Conservation (phyloP, 768 basidiomycete species). For the Suillus subluteus region DNA sequence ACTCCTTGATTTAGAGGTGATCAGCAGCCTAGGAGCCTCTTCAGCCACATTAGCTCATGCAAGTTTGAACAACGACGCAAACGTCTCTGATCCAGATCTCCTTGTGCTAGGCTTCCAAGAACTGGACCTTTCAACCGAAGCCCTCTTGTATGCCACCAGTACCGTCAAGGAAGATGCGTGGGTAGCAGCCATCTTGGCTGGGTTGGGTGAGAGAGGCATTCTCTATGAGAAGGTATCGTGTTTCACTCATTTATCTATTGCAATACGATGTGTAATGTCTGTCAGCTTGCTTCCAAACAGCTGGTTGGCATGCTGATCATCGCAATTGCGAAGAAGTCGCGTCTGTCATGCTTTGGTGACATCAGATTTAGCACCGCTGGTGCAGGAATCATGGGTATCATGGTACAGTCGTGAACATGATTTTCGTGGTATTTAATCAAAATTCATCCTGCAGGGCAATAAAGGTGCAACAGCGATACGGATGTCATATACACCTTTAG, state of each 20-base stretch:
- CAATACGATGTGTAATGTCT: slow-evolving; percentile 1
- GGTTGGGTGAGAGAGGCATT: slow-evolving; percentile 66
- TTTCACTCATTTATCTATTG: background rate
- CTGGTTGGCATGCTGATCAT: slow-evolving; percentile 85
- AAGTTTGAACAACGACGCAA: slow-evolving; percentile 15
- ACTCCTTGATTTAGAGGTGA: slow-evolving; percentile 17
- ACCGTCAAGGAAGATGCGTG: slow-evolving; percentile 72
- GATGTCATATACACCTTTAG: slow-evolving; percentile 54
- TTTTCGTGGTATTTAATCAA: slow-evolving; percentile 9
- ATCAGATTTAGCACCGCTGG: slow-evolving; percentile 59
- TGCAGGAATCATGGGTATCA: slow-evolving; percentile 76
- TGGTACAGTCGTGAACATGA: slow-evolving; percentile 48
- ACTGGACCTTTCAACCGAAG: slow-evolving; percentile 77
- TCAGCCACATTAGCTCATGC: slow-evolving; percentile 12
- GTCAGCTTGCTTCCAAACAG: slow-evolving; percentile 73
- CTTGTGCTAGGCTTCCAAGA: slow-evolving; percentile 83
- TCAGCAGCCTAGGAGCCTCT: slow-evolving; percentile 6
- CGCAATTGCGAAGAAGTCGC: slow-evolving; percentile 59
- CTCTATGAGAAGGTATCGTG: slow-evolving; percentile 65
- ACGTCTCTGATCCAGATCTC: slow-evolving; percentile 59
- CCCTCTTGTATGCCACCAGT: slow-evolving; percentile 69
- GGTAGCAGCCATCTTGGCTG: slow-evolving; percentile 64
- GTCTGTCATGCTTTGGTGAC: slow-evolving; percentile 55
- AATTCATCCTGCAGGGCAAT: slow-evolving; percentile 59
- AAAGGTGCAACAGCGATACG: slow-evolving; percentile 79